Conservation (phyloP, 208 protist genomes). For the Trypanosoma cruzi region DNA sequence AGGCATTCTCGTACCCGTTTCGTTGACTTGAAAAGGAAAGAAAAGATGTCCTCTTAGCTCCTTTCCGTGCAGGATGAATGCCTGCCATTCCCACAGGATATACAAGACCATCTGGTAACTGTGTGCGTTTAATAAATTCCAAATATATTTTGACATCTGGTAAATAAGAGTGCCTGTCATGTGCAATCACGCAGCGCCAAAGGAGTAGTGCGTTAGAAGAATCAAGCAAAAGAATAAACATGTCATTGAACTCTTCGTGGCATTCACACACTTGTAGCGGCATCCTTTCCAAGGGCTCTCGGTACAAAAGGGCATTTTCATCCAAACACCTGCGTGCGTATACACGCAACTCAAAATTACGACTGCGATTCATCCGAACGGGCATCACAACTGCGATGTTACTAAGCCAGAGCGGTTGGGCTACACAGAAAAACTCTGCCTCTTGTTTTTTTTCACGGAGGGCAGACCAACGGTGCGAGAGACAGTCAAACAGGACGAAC, state of each 20-base stretch:
- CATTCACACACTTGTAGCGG: slow-evolving; percentile 38
- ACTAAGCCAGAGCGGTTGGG: slow-evolving; percentile 63
- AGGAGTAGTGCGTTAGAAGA: slow-evolving; percentile 35
- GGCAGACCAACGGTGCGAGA: slow-evolving; percentile 41
- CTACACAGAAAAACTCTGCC: slow-evolving; percentile 42
- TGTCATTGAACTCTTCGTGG: slow-evolving; percentile 37
- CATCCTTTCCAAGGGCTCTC: slow-evolving; percentile 33
- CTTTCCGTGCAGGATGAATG: slow-evolving; percentile 20
- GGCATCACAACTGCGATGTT: slow-evolving; percentile 46
- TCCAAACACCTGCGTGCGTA: slow-evolving; percentile 33
- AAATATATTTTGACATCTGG: slow-evolving; percentile 11
- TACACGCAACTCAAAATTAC: slow-evolving; percentile 39
- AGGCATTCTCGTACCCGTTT: neutral
- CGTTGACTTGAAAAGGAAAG: neutral
- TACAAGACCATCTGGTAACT: slow-evolving; percentile 7
- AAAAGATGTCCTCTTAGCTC: neutral
- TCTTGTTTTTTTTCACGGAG: slow-evolving; percentile 36
- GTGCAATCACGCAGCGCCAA: slow-evolving; percentile 40
- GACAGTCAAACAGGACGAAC: slow-evolving; percentile 42
- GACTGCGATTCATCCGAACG: slow-evolving; percentile 19
- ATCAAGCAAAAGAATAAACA: slow-evolving; percentile 45
- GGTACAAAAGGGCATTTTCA: slow-evolving; percentile 18
- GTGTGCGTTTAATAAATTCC: slow-evolving; percentile 15
- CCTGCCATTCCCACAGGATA: slow-evolving; percentile 13
- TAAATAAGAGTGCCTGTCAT: neutral